phyloP scores from a whole-genome alignment of 495 filamentous ascomycete species.

The Melanomma pulvis-pyrius region DNA sequence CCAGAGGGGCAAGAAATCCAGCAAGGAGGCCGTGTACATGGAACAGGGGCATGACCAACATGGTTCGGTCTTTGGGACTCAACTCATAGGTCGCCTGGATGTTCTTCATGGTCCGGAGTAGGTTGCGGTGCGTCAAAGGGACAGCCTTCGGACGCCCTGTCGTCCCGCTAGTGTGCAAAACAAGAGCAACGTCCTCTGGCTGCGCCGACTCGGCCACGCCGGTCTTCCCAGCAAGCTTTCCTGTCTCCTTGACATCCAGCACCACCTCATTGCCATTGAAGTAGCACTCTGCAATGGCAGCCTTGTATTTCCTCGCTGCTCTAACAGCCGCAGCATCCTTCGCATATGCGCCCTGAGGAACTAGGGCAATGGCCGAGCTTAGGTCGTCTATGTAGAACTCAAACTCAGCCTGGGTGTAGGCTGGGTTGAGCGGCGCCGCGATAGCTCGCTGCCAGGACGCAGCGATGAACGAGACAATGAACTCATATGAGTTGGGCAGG shows the following conservation, averaged over 20 bases:
- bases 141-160: constrained; percentile 83
- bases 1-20: constrained; percentile 73
- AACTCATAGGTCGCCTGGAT: constrained; percentile 75
- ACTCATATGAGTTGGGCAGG: constrained; percentile 77
- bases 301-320: constrained; percentile 72
- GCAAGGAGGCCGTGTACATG: constrained; percentile 85
- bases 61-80: constrained; percentile 67
- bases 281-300: constrained; percentile 79
- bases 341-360: constrained; percentile 67
- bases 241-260: constrained; percentile 72
- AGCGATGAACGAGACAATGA: constrained; percentile 79
- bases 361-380: constrained; percentile 70
- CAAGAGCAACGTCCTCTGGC: constrained; percentile 57
- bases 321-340: constrained; percentile 67
- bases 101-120: constrained; percentile 76
- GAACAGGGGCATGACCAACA: constrained; percentile 90
- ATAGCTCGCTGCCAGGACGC: constrained; percentile 75
- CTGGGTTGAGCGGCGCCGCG: constrained; percentile 79
- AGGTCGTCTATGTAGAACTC: constrained; percentile 86
- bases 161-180: constrained; percentile 78
- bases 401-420: constrained; percentile 84
- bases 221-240: constrained; percentile 61
- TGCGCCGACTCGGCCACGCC: constrained; percentile 58
- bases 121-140: constrained; percentile 76
- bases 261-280: constrained; percentile 71